These are phyloP conservation scores for Chimonanthus praecox DNA, from an alignment of 164 flowering plant genomes.

Conservation along the genomic window DNA sequence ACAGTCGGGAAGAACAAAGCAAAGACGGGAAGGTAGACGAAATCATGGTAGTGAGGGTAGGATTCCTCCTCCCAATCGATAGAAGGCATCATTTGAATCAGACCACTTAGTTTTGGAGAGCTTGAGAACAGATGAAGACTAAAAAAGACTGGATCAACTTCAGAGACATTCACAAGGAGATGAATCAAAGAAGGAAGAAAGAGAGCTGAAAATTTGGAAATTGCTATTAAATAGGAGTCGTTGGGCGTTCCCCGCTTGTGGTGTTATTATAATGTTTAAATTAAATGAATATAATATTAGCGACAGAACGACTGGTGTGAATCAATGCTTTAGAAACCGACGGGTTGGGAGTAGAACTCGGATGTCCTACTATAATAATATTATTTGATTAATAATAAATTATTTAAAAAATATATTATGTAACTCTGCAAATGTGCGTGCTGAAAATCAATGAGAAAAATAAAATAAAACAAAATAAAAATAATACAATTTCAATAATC, in stretches of 20 bases:
- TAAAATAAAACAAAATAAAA: too few species aligned
- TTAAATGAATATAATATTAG: too few species aligned
- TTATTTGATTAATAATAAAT: too few species aligned
- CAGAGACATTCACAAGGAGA: neutral
- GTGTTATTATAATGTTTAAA: neutral
- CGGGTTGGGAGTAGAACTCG: too few species aligned
- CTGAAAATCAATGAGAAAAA: too few species aligned
- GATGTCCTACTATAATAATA: too few species aligned
- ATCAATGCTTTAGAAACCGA: too few species aligned
- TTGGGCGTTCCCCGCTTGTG: neutral
- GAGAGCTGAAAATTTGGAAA: neutral
- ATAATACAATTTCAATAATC: too few species aligned
- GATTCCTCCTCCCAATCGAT: constrained; percentile 61
- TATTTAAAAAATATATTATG: too few species aligned
- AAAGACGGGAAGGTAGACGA: constrained; percentile 47
- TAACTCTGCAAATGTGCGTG: too few species aligned
- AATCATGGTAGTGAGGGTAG: constrained; percentile 56
- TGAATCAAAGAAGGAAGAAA: neutral
- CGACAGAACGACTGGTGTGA: too few species aligned
- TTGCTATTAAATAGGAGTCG: neutral
- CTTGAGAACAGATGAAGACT: neutral
- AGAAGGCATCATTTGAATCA: neutral
- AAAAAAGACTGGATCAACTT: neutral
- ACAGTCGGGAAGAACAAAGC: constrained; percentile 62
- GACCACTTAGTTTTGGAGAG: neutral